Evolutionary conservation across 177 flowering plant species (phyloP).

Genomic region (Tripterygium wilfordii): DNA sequence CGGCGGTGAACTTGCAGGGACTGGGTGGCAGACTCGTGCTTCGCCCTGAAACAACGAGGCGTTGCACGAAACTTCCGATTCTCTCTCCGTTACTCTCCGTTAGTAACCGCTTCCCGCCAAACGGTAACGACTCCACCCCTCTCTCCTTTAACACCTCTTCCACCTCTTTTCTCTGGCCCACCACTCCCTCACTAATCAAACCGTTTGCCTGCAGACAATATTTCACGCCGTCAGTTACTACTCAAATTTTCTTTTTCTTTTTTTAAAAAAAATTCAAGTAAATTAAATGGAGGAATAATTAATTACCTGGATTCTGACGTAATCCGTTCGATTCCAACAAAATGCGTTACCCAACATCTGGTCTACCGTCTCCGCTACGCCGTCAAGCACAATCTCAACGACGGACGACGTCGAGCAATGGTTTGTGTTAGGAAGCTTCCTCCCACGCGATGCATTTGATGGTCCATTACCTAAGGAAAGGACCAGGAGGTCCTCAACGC

Average conservation of each 20-base stretch:
- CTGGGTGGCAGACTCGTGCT: slow-evolving; percentile 73
- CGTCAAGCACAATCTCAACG: slow-evolving; percentile 59
- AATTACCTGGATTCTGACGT: slow-evolving; percentile 68
- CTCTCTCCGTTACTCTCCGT: slow-evolving; percentile 57
- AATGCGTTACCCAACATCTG: slow-evolving; percentile 77
- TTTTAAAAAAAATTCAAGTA: no score
- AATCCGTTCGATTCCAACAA: slow-evolving; percentile 59
- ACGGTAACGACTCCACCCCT: slow-evolving; percentile 51
- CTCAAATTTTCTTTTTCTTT: no score
- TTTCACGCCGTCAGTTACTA: slow-evolving; percentile 17
- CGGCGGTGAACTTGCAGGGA: slow-evolving; percentile 62
- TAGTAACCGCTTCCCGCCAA: slow-evolving; percentile 61
- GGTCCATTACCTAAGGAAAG: slow-evolving; percentile 70
- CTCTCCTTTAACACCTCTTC: slow-evolving; percentile 40
- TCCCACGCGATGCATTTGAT: slow-evolving; percentile 3
- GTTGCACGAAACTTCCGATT: slow-evolving; percentile 62
- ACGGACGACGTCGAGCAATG: slow-evolving; percentile 40
- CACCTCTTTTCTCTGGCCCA: slow-evolving; percentile 20
- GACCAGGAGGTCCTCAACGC: slow-evolving; percentile 71
- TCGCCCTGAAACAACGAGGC: slow-evolving; percentile 65
- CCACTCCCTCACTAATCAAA: slow-evolving; percentile 8
- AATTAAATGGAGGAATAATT: no score
- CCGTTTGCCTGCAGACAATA: slow-evolving; percentile 33
- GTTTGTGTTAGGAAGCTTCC: slow-evolving; percentile 18
- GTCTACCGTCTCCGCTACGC: slow-evolving; percentile 67